Base-by-base conservation (phyloP, 2,329 filamentous ascomycete species). In the Neonectria faginata region DNA sequence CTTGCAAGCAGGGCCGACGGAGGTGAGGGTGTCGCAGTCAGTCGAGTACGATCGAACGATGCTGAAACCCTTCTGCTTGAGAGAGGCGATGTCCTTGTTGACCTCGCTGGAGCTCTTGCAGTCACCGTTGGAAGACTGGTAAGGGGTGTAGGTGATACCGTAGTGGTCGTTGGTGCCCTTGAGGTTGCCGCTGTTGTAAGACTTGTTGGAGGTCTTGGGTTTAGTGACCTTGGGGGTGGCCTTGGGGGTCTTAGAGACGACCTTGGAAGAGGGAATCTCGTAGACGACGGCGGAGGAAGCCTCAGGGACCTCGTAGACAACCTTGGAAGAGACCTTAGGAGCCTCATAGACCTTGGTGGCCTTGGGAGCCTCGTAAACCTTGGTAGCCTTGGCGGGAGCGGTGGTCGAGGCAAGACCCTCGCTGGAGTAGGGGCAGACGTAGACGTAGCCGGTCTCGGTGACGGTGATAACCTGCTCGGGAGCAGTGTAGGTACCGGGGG, bases 11-110 rank as follows among this genome's bases (percentile, higher is more conserved):
- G 82, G 80, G 68, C 92, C 92, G 63, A 97, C 90, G 80, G 88
- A 90, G 77, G 89, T 81, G 66, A 97, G 91, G 60, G 91, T 91
- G 80, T 87, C 85, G 86, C 95, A 98, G 87, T 97, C 94, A 72
- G 94, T 94, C 69, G 91, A 93, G 89, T 98, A 98, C 77, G 96
- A 85, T 79, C 95, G 94, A 78, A 95, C 79, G 54, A 86, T 83
- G 68, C 80, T 81, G 87, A 94, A 93, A 65, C 91, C 92, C 69
- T 87, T 86, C 57, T 73, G 54, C 75, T 89, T 86, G 76, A 95
- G 91, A 64, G 79, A 71, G 42, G 79, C 77, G 70, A 95, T 85
- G 70, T 94, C 91, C 25, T 73, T 59, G 66, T 83, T 76, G 64
- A 95, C 88, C 52, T 86, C 78, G n/a, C 68, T 67, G 66, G 85